Evolutionary conservation across 495 filamentous ascomycete species (phyloP), one percentile per base, ranked within the genome.

Genomic region (Penicillium bovifimosum): DNA sequence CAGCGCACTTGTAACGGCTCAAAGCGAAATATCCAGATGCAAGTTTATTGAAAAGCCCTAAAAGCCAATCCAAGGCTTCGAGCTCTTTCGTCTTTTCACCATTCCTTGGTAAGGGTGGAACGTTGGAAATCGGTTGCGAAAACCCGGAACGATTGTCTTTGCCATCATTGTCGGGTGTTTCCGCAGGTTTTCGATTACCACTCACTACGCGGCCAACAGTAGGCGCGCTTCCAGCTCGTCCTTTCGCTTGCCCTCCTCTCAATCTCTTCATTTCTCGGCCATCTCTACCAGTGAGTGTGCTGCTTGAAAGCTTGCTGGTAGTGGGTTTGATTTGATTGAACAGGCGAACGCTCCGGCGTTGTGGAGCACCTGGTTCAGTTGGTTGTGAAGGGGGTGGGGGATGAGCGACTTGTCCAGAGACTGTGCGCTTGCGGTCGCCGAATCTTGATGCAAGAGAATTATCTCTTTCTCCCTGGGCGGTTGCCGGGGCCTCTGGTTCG

Each of bases 1-100:
- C 84, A 28, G 80, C 70, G 57, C 86, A 91, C 54, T 82, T 84
- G 61, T 90, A 97, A 41, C 87, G 84, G 34, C 81, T 83, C 34
- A 93, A 73, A 16, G 82, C 78, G 55, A 82, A 84, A 64, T 91
- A 92, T 3, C 86, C 93, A 24, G 75, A 81, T 26, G 88, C 91
- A 47, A 96, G 74, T 69, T 89, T 90, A 59, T 79, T 82, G 68
- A 96, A 84, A 24, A 95, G 69, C n/a, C 95, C 89, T 40, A 97
- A 68, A 20, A 97, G 72, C 75, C 78, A 87, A 50, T 73, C 76
- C 58, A 96, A 63, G 9, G 86, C 85, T 61, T 96, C 91, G 45
- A 90, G 76, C 35, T 86, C 80, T 64, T 84, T 89, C 0, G 71
- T 76, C 33, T 69, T 71, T 18, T 80, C 73, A 9, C 67, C 45